Percentiles rank a stretch among this genome's conserved stretches.
These are phyloP conservation scores for Aspergillus cavernicola DNA, from an alignment of 495 filamentous ascomycete species.

Conservation along the genomic window DNA sequence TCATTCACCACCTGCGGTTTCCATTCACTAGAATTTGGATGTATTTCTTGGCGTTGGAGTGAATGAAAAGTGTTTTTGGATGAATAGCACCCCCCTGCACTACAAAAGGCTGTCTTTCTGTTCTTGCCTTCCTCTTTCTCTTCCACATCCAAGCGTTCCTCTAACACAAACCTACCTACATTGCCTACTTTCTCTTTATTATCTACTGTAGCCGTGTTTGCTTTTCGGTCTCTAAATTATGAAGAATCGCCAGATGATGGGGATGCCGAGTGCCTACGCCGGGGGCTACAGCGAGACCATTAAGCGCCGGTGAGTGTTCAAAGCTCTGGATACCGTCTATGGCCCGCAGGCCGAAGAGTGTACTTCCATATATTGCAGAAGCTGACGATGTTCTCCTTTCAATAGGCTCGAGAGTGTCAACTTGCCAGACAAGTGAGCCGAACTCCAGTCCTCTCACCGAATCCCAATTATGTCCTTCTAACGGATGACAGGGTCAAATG, in stretches of 20 bases:
- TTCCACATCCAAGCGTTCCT: background rate
- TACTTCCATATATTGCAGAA: background rate
- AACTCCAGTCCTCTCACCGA: background rate
- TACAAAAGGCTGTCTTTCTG: background rate
- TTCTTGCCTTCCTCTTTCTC: background rate
- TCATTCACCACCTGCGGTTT: background rate
- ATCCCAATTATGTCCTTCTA: background rate
- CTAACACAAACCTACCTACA: background rate
- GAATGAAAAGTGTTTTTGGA: background rate
- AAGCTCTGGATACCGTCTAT: background rate
- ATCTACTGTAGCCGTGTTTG: background rate
- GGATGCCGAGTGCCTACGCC: constrained; percentile 19
- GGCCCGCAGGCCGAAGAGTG: no score
- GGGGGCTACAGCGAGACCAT: constrained; percentile 27
- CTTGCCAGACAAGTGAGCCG: constrained; percentile 28
- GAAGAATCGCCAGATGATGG: background rate
- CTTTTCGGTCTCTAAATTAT: background rate
- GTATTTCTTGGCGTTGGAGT: background rate
- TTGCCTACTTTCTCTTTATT: background rate
- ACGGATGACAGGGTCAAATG: constrained; percentile 44
- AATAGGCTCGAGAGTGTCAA: constrained; percentile 23
- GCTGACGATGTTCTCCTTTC: background rate
- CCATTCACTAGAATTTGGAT: background rate
- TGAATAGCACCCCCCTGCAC: background rate
- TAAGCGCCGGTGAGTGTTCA: constrained; percentile 23